Conservation (phyloP, 2,329 filamentous ascomycete genomes). For the Aspergillus alliaceus region DNA sequence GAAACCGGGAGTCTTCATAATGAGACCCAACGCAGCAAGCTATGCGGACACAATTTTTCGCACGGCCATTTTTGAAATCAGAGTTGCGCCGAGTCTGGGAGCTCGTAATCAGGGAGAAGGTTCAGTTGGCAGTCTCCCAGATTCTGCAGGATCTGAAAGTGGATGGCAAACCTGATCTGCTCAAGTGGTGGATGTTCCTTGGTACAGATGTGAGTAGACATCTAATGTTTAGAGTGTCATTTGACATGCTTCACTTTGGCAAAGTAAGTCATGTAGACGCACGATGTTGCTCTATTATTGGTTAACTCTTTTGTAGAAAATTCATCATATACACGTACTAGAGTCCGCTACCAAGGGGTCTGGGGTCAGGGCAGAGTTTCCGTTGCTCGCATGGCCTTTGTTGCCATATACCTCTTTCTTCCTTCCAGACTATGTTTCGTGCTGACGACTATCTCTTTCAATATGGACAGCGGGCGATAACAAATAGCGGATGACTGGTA, state of each 20-base stretch:
- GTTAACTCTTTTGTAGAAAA: slow-evolving; percentile 34
- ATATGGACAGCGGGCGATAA: slow-evolving; percentile 10
- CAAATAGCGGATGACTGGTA: slow-evolving; percentile 17
- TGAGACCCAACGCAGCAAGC: slow-evolving; percentile 42
- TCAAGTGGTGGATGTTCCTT: slow-evolving; percentile 54
- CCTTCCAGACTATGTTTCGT: slow-evolving; percentile 9
- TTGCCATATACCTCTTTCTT: slow-evolving; percentile 7
- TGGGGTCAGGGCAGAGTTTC: slow-evolving; percentile 11
- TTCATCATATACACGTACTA: slow-evolving; percentile 38
- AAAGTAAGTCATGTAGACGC: slow-evolving; percentile 34
- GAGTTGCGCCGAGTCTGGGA: slow-evolving; percentile 17
- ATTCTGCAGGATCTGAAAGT: slow-evolving; percentile 46
- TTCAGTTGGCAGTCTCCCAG: slow-evolving; percentile 39
- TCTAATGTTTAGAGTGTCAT: slow-evolving; percentile 53
- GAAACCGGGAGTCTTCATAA: slow-evolving; percentile 38
- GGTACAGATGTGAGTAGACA: slow-evolving; percentile 52
- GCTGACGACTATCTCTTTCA: slow-evolving; percentile 7
- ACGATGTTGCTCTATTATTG: too few relatives aligned
- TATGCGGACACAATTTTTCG: slow-evolving; percentile 42
- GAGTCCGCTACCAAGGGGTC: slow-evolving; percentile 19
- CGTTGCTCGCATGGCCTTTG: slow-evolving; percentile 4
- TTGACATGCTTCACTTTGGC: slow-evolving; percentile 49
- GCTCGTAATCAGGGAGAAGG: slow-evolving; percentile 40
- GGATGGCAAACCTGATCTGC: slow-evolving; percentile 40
- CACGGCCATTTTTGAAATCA: slow-evolving; percentile 31